phyloP scores from a whole-genome alignment of 2,329 filamentous ascomycete genomes.

The Botrytis tulipae region DNA sequence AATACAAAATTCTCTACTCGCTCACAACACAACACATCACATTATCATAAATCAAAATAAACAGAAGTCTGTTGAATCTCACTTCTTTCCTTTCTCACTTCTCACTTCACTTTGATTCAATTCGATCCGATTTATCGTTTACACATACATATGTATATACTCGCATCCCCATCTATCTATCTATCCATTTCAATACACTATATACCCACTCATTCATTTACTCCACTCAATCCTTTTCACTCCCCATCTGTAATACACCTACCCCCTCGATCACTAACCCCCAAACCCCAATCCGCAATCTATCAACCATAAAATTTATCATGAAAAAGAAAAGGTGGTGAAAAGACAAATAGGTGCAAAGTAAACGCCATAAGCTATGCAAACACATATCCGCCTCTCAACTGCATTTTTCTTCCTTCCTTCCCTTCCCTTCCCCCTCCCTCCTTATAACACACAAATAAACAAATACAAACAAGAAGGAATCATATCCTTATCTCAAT shows the following conservation, averaged over 20 bases:
- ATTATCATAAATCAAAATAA: not conserved
- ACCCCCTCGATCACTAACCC: no score
- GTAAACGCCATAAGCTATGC: not conserved
- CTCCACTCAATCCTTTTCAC: not conserved
- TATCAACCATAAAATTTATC: not conserved
- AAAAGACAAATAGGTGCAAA: not conserved
- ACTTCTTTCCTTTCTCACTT: not conserved
- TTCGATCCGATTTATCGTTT: not conserved
- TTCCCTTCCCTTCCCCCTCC: not conserved
- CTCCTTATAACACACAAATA: not conserved
- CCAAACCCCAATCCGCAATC: not conserved
- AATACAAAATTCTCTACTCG: no score
- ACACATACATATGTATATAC: not conserved
- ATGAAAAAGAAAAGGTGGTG: not conserved
- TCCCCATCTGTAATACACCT: not conserved
- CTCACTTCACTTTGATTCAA: not conserved
- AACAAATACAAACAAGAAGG: not conserved
- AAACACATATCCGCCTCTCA: not conserved
- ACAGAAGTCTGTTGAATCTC: not conserved
- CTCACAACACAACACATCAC: not conserved
- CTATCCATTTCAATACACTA: not conserved
- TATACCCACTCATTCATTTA: not conserved
- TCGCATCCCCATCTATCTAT: slow-evolving; percentile 44
- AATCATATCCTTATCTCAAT: not conserved
- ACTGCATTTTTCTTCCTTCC: not conserved